Base-by-base conservation (phyloP, 352 stramenopile species). In the Phytophthora tentaculata region DNA sequence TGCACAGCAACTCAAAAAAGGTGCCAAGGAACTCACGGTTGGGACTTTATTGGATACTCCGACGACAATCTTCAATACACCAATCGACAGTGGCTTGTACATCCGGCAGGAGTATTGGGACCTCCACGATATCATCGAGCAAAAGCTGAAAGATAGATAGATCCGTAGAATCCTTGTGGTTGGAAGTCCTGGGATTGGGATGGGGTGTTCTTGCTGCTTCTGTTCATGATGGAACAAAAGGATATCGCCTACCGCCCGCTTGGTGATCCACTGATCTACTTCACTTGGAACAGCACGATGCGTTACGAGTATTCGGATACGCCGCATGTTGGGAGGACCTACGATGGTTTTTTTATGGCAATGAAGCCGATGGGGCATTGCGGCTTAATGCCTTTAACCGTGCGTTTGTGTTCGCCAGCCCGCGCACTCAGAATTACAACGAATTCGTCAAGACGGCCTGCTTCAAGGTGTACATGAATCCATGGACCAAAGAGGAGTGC, bases 401-500 rank as follows among this genome's bases (percentile, higher is more conserved):
- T 61, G 47, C 29, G 7, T 74, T 53, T 48, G 12, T 74, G 44
- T 71, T 77, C 23, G 65, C 70, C 17, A 74, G 70, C 55, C 65
- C 70, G 62, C 24, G 35, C 35, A 58, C 28, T 41, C 26, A 22
- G 16, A 60, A 74, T 69, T 71, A 61, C 60, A 58, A 77, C 44
- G 7, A 68, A 0, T 74, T 77, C 59, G 56, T 56, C 20, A 77
- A 77, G 56, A 64, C 17, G 8, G 3, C 0, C 5, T 77, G 65
- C 48, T 66, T 69, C 29, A 32, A 32, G 28, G 28, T 32, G 28
- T 32, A 32, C 47, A 71, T 77, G 70, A 68, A 74, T 71, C 64
- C 65, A 63, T 74, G 70, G 70, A 71, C 49, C 17, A 74, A 48
- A 64, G 26, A 0, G 10, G 70, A 77, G 60, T 71, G 70, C 20